Conservation (phyloP, 805 yeast genomes). For the Schwanniomyces pseudopolymorphus region DNA sequence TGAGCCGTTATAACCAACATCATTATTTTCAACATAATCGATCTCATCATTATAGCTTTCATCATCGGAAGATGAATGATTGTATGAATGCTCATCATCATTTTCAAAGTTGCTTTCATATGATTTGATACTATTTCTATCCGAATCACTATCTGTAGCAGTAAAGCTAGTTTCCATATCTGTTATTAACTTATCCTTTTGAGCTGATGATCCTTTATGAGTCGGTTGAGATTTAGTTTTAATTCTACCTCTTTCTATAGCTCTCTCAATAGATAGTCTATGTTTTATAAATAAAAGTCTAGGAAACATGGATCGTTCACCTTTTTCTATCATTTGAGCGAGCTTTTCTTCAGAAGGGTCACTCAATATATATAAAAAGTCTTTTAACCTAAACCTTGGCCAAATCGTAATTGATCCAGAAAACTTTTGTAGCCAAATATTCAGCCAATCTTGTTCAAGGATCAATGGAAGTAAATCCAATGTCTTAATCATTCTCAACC, state of each 20-base stretch:
- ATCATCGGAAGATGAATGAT: slow-evolving; percentile 2
- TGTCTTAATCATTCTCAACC: slow-evolving; percentile 66
- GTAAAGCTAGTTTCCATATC: background rate
- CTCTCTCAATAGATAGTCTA: slow-evolving; percentile 62
- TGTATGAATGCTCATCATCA: slow-evolving; percentile 5
- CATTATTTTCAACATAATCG: background rate
- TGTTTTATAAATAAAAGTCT: slow-evolving; percentile 63
- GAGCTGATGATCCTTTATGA: slow-evolving; percentile 1
- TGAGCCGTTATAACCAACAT: background rate
- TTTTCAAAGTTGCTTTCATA: slow-evolving; percentile 8
- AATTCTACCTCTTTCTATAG: slow-evolving; percentile 54
- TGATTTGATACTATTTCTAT: background rate
- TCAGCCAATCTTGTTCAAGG: slow-evolving; percentile 79
- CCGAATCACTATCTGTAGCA: slow-evolving; percentile 1
- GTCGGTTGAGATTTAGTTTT: slow-evolving; percentile 14
- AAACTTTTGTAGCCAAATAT: slow-evolving; percentile 70
- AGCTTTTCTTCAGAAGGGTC: slow-evolving; percentile 66
- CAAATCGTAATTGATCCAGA: slow-evolving; percentile 76
- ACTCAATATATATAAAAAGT: slow-evolving; percentile 61
- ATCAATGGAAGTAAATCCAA: slow-evolving; percentile 68
- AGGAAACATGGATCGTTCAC: slow-evolving; percentile 67
- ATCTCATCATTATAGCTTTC: background rate
- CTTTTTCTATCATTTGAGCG: slow-evolving; percentile 55
- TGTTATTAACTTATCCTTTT: slow-evolving; percentile 5
- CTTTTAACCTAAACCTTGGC: slow-evolving; percentile 62